A percentile compares a stretch with the other conserved stretches of the same genome.
Evolutionary conservation across 1,139 yeast species (phyloP).

Genomic region (Candida glucosophila): DNA sequence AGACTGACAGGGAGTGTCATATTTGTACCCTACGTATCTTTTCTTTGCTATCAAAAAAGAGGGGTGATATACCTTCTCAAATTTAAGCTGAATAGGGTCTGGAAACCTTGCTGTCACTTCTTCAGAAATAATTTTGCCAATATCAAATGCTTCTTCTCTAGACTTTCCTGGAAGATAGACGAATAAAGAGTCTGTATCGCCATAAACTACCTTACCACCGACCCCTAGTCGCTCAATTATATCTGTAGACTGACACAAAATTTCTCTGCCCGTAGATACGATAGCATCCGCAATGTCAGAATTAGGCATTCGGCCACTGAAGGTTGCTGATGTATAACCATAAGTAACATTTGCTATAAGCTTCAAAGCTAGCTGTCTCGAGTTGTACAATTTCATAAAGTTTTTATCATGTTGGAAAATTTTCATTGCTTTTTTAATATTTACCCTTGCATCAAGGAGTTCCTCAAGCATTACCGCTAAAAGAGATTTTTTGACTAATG

Average conservation of each 20-base stretch:
- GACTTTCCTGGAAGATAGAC: constrained; percentile 83
- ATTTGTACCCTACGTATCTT: constrained; percentile 79
- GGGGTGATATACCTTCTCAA: constrained; percentile 90
- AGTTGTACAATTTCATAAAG: constrained; percentile 52
- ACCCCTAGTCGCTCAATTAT: constrained; percentile 56
- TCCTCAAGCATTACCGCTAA: constrained; percentile 81
- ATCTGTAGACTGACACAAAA: constrained; percentile 61
- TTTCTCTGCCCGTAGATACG: constrained; percentile 85
- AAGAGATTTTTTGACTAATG: constrained; percentile 58
- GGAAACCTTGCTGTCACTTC: constrained; percentile 64
- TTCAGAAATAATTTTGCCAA: constrained; percentile 65
- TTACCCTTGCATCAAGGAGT: constrained; percentile 67
- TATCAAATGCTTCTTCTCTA: constrained; percentile 63
- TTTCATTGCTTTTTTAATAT: constrained; percentile 69
- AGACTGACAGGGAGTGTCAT: constrained; percentile 47
- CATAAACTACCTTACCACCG: constrained; percentile 93
- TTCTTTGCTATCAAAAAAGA: constrained; percentile 77
- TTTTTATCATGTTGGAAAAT: constrained; percentile 35
- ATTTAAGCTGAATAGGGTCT: constrained; percentile 71
- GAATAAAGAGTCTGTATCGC: constrained; percentile 92
- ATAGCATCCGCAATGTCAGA: constrained; percentile 92
- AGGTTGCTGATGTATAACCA: constrained; percentile 91
- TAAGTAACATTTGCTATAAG: constrained; percentile 91
- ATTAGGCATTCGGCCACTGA: constrained; percentile 96
- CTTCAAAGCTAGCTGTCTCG: constrained; percentile 79